A percentile compares a stretch with the other conserved stretches of the same genome.
phyloP scores from a whole-genome alignment of 345 rosid genomes.

The Lepidium africanum region DNA sequence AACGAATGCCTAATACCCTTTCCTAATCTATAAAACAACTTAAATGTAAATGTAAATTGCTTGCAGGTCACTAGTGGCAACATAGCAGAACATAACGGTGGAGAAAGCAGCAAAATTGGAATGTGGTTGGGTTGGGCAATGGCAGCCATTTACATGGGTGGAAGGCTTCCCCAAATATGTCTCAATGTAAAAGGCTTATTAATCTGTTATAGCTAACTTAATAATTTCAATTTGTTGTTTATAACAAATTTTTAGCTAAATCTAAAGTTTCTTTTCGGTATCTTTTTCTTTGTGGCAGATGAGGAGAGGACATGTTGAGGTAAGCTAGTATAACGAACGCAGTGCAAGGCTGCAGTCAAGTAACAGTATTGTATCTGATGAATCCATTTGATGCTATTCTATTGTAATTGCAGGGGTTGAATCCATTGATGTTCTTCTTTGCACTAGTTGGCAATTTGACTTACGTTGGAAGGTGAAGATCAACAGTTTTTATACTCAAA shows the following conservation, averaged over 20 bases:
- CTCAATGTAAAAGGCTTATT: conserved; percentile 44
- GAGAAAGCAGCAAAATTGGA: conserved; percentile 39
- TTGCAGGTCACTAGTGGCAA: conserved; percentile 39
- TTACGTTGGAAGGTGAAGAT: conserved; percentile 63
- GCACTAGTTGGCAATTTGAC: conserved; percentile 74
- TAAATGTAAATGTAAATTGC: not conserved
- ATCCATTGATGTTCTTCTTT: conserved; percentile 76
- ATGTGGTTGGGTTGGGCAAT: conserved; percentile 73
- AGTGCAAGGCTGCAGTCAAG: not conserved
- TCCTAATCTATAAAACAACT: not conserved
- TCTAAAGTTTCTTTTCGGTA: not conserved
- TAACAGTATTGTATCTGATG: not conserved
- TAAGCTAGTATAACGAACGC: conserved; percentile 19
- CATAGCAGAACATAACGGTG: conserved; percentile 24
- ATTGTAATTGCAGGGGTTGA: conserved; percentile 53
- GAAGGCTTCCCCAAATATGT: conserved; percentile 81
- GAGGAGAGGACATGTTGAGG: conserved; percentile 77
- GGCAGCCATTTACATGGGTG: conserved; percentile 90
- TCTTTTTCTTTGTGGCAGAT: conserved; percentile 39
- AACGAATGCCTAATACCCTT: not conserved
- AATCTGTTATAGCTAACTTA: not conserved
- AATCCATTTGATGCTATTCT: not conserved
- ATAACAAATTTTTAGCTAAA: not conserved
- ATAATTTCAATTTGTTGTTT: not conserved
- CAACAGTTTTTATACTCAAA: not conserved